Evolutionary conservation across 2,329 filamentous ascomycete species (phyloP).

Genomic region (Huntiella moniliformis): DNA sequence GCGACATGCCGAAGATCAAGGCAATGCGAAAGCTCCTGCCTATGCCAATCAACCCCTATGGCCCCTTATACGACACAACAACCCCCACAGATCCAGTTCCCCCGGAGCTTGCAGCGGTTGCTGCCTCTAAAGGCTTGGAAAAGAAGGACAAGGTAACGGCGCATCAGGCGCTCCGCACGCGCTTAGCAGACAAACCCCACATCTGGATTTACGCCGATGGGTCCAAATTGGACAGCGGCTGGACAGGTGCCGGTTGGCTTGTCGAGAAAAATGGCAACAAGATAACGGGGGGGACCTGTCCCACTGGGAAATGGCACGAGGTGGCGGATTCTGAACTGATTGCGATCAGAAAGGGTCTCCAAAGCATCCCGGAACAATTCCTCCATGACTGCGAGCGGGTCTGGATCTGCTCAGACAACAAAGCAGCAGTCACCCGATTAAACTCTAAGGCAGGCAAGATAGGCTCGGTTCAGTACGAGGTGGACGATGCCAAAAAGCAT

Average conservation of each 20-base stretch:
- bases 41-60: neutral
- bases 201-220: neutral
- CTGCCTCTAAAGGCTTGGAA: neutral
- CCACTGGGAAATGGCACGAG: neutral
- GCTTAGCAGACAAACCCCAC: too few species aligned
- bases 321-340: neutral
- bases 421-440: too few species aligned
- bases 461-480: too few species aligned
- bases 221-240: neutral
- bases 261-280: neutral
- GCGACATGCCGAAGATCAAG: neutral
- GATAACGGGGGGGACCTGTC: neutral
- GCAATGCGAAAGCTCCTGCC: slow-evolving; percentile 1
- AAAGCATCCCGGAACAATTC: too few species aligned
- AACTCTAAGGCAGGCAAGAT: too few species aligned
- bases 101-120: neutral
- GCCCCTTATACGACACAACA: neutral
- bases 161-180: neutral
- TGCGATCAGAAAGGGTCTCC: neutral
- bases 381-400: too few species aligned
- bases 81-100: neutral
- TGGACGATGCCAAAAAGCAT: too few species aligned
- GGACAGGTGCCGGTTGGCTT: neutral
- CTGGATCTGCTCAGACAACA: too few species aligned
- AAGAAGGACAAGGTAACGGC: neutral